Evolutionary conservation across 2,329 filamentous ascomycete genomes (phyloP), one percentile per base, ranked within the genome.

Genomic region (Falciphora oryzae): DNA sequence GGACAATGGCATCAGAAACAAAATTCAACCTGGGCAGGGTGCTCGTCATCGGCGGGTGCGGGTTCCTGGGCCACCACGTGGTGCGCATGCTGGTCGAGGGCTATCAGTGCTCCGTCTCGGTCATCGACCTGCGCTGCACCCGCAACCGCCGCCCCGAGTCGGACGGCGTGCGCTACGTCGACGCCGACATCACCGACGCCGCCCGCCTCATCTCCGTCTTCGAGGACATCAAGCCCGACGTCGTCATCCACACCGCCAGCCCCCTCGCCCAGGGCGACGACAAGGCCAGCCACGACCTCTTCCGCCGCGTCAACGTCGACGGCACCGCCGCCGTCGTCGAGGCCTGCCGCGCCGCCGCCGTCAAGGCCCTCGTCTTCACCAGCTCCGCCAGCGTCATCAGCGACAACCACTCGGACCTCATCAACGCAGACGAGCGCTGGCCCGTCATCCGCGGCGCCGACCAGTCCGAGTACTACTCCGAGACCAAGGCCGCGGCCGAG

Each of bases 161-260:
- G 61, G 80, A 81, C 63, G 82, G 83, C 59, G 84, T 89, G 62
- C 76, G 81, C 63, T 95, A 95, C 79, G 83, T 86, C 75, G 87
- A 92, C 70, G 90, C 87, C 74, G 90, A 94, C 76, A 92, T 95
- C 74, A 93, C 90, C 64, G 86, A 90, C 67, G 73, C 79, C 25
- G 80, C 81, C 64, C 82, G 81, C 67, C 81, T 95, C 68, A 75
- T 84, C 57, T 79, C 82, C 53, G 78, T 92, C 59, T 87, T 98
- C 71, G 76, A 82, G 38, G 80, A 86, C 68, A 81, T 88, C 64
- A 85, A 84, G 71, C 93, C 94, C 27, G 88, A 93, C 73, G 85
- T 96, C 18, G 92, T 99, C 63, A 89, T 98, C 72, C 94, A 99
- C 77, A 96, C 93, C 2, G 95, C 94, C 27, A 91, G 89, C 44